Evolutionary conservation across 352 stramenopile genomes (phyloP).

Genomic region (Phytophthora sojae): DNA sequence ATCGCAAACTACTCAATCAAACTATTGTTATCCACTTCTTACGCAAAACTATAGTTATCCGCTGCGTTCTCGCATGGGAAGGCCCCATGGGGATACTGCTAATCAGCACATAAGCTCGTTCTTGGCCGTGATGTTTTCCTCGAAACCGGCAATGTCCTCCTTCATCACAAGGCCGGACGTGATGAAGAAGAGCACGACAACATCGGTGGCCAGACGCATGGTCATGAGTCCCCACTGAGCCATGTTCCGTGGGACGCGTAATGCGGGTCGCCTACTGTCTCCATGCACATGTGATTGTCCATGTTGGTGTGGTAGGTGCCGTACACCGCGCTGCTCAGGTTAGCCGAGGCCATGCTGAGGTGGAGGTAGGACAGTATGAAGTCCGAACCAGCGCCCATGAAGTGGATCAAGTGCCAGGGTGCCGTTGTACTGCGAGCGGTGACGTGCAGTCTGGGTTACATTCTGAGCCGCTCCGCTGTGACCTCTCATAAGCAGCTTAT

Average conservation of each 20-base stretch:
- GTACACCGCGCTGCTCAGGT: slow-evolving; percentile 61
- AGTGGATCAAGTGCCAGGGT: slow-evolving; percentile 55
- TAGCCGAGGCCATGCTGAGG: slow-evolving; percentile 79
- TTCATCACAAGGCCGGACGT: slow-evolving; percentile 55
- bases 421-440: slow-evolving; percentile 39
- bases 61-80: too few species aligned
- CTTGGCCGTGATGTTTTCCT: slow-evolving; percentile 34
- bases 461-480: too few species aligned
- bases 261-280: slow-evolving; percentile 60
- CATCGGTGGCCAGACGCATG: slow-evolving; percentile 52
- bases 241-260: slow-evolving; percentile 59
- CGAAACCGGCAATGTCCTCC: slow-evolving; percentile 40
- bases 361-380: slow-evolving; percentile 87
- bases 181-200: slow-evolving; percentile 55
- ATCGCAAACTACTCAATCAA: too few species aligned
- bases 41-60: too few species aligned
- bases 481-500: too few species aligned
- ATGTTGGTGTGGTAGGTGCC: slow-evolving; percentile 87
- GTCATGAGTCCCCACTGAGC: slow-evolving; percentile 63
- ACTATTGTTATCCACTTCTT: too few species aligned
- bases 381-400: slow-evolving; percentile 70
- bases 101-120: background rate
- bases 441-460: slow-evolving; percentile 18
- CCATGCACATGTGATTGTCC: slow-evolving; percentile 80
- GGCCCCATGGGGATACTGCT: too few species aligned